Base-by-base conservation (phyloP, 805 yeast genomes). In the Aciculoconidium aculeatum region DNA sequence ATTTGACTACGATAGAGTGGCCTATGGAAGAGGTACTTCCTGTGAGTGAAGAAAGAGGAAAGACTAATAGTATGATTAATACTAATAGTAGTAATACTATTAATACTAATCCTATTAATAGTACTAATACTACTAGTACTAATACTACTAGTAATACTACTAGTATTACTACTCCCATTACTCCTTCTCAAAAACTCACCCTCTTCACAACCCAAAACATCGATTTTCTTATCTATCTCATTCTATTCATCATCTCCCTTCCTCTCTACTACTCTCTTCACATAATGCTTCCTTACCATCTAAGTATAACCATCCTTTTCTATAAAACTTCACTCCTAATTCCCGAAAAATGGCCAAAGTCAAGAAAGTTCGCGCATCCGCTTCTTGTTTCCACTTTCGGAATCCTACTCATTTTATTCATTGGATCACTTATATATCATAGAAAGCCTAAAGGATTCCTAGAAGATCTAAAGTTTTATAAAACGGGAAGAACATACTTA, bases 401-500 rank as follows among this genome's bases (percentile, higher is more conserved):
- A n/a, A 70, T 80, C n/a, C 62, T 80, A 44, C 59, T 83, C 15
- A 62, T 76, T 8, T 77, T 75, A 42, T 79, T 71, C 47, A 66
- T 83, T 7, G 70, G 80, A 10, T 68, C 77, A 4, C 42, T 74
- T 34, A 78, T 80, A 30, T 59, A 51, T 35, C 64, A 61, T 30
- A 61, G 60, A 6, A 30, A 52, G 11, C 63, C 65, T 2, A 64
- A 67, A 22, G 69, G 72, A 21, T 80, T 79, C 39, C 53, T 75
- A 21, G 61, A 58, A 2, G 68, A 68, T 15, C 60, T 83, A 35
- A 45, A 55, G 23, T 61, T 63, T 40, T 83, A 77, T 57, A 74
- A 76, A 40, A 82, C 90, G 0, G 88, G 88, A 0, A 65, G 77
- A 31, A 80, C 64, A 9, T 83, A 83, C 44, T 49, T 78, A 25